These are phyloP conservation scores for Arthrobotrys entomopaga DNA, from an alignment of 2,329 filamentous ascomycete genomes.

Conservation along the genomic window DNA sequence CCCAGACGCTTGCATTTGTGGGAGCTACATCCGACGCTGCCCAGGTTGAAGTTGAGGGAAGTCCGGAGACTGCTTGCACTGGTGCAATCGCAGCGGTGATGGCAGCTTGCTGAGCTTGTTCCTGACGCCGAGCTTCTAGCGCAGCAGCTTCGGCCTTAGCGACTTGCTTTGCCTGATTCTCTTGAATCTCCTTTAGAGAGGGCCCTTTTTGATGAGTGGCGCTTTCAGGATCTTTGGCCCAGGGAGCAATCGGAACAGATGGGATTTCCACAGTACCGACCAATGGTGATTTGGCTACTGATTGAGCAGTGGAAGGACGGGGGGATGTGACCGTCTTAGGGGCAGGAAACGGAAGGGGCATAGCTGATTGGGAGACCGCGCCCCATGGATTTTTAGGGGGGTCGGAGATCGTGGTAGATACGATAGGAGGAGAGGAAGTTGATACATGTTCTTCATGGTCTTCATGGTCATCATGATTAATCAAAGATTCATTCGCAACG, in stretches of 20 bases:
- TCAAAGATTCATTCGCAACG: slow-evolving; percentile 46
- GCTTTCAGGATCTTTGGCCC: slow-evolving; percentile 84
- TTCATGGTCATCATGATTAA: slow-evolving; percentile 35
- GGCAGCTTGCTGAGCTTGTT: slow-evolving; percentile 70
- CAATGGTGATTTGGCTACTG: slow-evolving; percentile 41
- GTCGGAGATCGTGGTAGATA: slow-evolving; percentile 15
- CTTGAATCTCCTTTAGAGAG: slow-evolving; percentile 95
- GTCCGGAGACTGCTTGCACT: slow-evolving; percentile 71
- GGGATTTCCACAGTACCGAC: slow-evolving; percentile 68
- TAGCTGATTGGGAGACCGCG: slow-evolving; percentile 32
- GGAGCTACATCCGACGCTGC: slow-evolving; percentile 79
- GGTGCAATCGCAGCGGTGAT: slow-evolving; percentile 62
- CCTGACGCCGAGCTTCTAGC: slow-evolving; percentile 76
- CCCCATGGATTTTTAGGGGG: slow-evolving; percentile 45
- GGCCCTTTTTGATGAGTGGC: slow-evolving; percentile 79
- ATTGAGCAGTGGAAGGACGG: slow-evolving; percentile 48
- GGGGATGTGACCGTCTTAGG: slow-evolving; percentile 43
- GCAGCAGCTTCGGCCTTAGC: slow-evolving; percentile 87
- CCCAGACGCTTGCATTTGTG: slow-evolving; percentile 70
- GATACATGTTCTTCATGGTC: slow-evolving; percentile 22
- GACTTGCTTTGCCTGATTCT: slow-evolving; percentile 90
- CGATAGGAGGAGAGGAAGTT: slow-evolving; percentile 10
- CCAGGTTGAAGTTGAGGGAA: slow-evolving; percentile 68
- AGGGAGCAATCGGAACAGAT: slow-evolving; percentile 83
- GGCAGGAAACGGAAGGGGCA: slow-evolving; percentile 51